Base-by-base conservation (phyloP, 164 flowering plant genomes). In the Kingdonia uniflora region DNA sequence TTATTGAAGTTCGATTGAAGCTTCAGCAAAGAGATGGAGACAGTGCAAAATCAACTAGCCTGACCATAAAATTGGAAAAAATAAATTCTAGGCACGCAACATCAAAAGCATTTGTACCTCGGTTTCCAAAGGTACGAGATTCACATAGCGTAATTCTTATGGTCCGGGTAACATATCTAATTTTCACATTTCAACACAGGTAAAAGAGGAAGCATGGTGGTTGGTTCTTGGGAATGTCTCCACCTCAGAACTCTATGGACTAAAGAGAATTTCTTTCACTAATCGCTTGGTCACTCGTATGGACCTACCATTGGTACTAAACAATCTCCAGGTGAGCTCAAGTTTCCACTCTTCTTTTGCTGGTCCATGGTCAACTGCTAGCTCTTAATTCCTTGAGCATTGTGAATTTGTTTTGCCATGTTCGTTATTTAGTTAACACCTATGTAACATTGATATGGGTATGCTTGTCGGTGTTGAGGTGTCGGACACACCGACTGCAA, bases 161-260 rank as follows among this genome's bases (percentile, higher is more conserved):
- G 19, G 24, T 40, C 19, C 14, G 22, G 10, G 21, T 7, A 56
- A 25, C 24, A 45, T 25, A 41, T 45, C 47, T 54, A 42, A 69
- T n/a, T 25, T 55, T 49, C 2, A 26, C 20, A 35, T 14, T 50
- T 64, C 19, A 26, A 14, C 19, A 45, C 79, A 90, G 98, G 63
- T 84, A 24, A 91, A 91, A 82, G 84, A 84, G 39, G 98, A 91
- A 74, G 96, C 90, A 39, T 92, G 96, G 96, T 87, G 98, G 98
- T 62, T 92, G 73, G 71, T 87, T 52, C 85, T 92, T 51, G 87
- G 94, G 35, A 87, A 87, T 59, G 68, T 76, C 33, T 55, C 69
- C 11, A 78, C 87, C 38, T 80, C 87, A 33, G 95, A 92, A 63
- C 60, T 92, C 19, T 75, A 74, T 76, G 80, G 87, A 49, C 48